These are phyloP conservation scores for Daedalea quercina DNA, from an alignment of 768 basidiomycete species.

Conservation along the genomic window DNA sequence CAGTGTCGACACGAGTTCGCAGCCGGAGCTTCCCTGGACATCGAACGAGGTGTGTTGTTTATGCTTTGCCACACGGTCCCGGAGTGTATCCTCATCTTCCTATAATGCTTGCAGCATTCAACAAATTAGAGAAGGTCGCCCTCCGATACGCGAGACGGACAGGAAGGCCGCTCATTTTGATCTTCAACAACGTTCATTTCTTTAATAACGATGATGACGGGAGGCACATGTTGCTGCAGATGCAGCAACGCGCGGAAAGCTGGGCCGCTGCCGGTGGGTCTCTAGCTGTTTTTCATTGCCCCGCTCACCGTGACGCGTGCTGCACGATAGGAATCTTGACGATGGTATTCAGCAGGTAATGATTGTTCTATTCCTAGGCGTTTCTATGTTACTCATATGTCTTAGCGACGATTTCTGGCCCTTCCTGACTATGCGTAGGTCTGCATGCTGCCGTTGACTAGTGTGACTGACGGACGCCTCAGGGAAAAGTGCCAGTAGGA, in stretches of 20 bases:
- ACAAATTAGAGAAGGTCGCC: conserved; percentile 84
- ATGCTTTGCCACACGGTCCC: not conserved
- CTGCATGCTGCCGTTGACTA: not conserved
- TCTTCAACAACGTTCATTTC: conserved; percentile 75
- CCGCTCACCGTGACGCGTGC: conserved; percentile 2
- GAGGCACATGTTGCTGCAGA: conserved; percentile 70
- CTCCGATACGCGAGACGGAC: conserved; percentile 49
- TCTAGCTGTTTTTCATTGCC: conserved; percentile 5
- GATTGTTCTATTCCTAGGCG: conserved; percentile 5
- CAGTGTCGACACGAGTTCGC: not conserved
- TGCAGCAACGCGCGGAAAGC: conserved; percentile 80
- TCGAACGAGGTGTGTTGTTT: conserved; percentile 57
- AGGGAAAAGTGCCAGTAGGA: conserved; percentile 68
- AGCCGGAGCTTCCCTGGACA: conserved; percentile 74
- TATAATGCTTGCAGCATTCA: conserved; percentile 43
- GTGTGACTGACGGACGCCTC: conserved; percentile 10
- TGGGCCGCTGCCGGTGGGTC: conserved; percentile 75
- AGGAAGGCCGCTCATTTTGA: conserved; percentile 67
- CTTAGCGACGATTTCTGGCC: conserved; percentile 82
- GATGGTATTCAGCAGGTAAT: conserved; percentile 71
- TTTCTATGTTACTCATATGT: conserved; percentile 3
- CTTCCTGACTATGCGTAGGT: conserved; percentile 53
- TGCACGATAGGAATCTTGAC: conserved; percentile 56
- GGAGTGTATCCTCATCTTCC: not conserved
- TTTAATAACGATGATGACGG: conserved; percentile 77